Base-by-base conservation (phyloP, 805 yeast species). In the Monosporozyma aerobia region DNA sequence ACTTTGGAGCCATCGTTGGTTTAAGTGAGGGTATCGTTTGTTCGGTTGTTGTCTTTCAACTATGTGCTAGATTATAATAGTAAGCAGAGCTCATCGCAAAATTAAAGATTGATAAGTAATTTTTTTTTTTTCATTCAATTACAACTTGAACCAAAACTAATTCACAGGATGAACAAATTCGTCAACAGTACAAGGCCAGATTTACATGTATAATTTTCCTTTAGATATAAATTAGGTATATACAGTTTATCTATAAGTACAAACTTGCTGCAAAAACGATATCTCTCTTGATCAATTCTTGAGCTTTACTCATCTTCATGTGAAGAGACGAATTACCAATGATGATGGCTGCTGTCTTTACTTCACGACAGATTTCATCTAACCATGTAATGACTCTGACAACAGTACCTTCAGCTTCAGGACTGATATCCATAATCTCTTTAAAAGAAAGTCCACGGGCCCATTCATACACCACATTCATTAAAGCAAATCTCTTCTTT, bases 401-500 rank as follows among this genome's bases (percentile, higher is more conserved):
- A 63, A 94, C 94, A 0, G 96, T 87, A 44, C 99, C 99, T 70
- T 94, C 99, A 39, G 89, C 90, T 61, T 90, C 96, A 19, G 82
- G 83, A 53, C 96, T 87, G 57, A 89, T 77, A 54, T 81, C 84
- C 85, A 90, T 94, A 57, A 94, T 92, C 53, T 89, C 95, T 57
- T 85, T 85, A 73, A 94, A 94, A 0, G 95, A 78, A 76, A 84
- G 77, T 2, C 99, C 99, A 58, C 95, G 77, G 1, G 98, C 97
- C 99, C 99, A 94, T 70, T 94, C 97, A 67, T 92, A 94, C 4
- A 92, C 96, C 11, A 89, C 96, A 65, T 90, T 92, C 69, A 89
- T 87, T 62, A 94, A 75, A 0, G 92, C 96, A 69, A 94, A 94
- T 59, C 98, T 75, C 61, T 88, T 84, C 57, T 84, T 78, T 53